These are phyloP conservation scores for Xylaria hypoxylon DNA, from an alignment of 2,329 filamentous ascomycete genomes.

Conservation along the genomic window DNA sequence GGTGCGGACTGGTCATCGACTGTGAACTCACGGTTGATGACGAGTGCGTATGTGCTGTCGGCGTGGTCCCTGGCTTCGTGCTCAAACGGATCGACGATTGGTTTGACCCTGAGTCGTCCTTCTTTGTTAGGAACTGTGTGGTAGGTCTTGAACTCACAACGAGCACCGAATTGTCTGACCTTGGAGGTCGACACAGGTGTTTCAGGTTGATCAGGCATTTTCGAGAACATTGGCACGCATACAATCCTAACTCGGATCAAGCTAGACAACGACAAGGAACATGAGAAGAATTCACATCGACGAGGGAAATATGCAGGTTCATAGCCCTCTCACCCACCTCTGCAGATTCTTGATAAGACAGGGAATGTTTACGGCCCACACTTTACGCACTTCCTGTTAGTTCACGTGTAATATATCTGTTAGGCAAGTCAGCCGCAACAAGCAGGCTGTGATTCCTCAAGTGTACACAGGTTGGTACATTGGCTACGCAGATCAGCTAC, in stretches of 20 bases:
- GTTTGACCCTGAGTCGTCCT: slow-evolving; percentile 30
- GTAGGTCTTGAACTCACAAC: slow-evolving; percentile 33
- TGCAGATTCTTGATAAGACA: not conserved
- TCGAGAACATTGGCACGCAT: not conserved
- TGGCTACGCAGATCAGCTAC: not conserved
- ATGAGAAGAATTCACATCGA: not conserved
- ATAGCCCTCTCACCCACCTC: not conserved
- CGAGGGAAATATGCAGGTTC: not conserved
- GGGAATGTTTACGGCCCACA: not conserved
- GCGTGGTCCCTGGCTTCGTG: slow-evolving; percentile 2
- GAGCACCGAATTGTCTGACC: slow-evolving; percentile 21
- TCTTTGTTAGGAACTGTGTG: slow-evolving; percentile 34
- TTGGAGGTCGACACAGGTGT: not conserved
- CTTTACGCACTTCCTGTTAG: not conserved
- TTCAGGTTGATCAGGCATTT: slow-evolving; percentile 12
- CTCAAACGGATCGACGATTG: slow-evolving; percentile 30
- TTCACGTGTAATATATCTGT: not conserved
- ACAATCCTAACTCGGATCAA: not conserved
- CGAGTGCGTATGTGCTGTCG: slow-evolving; percentile 34
- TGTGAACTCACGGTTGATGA: slow-evolving; percentile 34
- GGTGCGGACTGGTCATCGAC: slow-evolving; percentile 28
- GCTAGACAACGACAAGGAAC: not conserved
- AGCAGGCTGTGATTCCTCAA: too few relatives aligned
- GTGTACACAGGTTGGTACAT: not conserved
- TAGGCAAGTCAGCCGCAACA: not conserved